Evolutionary conservation across 805 yeast genomes (phyloP), one percentile per base, ranked within the genome.

Genomic region (Kodamaea fukazawae): DNA sequence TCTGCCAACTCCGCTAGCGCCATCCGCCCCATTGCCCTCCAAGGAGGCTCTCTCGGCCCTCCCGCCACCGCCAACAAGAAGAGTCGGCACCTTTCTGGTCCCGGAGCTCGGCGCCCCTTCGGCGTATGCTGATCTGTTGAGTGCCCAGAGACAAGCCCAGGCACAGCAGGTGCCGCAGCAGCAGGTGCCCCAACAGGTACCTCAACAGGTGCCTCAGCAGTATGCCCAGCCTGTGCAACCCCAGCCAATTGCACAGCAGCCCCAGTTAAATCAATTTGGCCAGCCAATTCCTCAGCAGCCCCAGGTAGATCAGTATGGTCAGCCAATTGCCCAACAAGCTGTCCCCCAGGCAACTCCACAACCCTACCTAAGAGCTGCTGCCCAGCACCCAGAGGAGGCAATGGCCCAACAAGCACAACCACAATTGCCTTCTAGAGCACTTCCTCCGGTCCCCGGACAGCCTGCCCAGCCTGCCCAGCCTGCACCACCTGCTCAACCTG

Each of bases 61-160:
- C 42, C 71, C 75, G 1, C 60, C 71, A 8, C 78, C 78, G 1
- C 81, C 81, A 0, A 58, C 51, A 36, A 61, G 76, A 27, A 58
- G 55, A 18, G 71, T 61, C 11, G 54, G 57, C 13, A 56, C 62
- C 8, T 51, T 53, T 11, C 63, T 41, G 4, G 58, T 49, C 8
- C 58, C 54, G 8, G 41, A 42, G 8, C 25, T 35, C 7, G 46
- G 48, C 3, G 53, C 46, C 27, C 37, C 48, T 8, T 35, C 49
- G 4, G 45, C 41, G 30, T 40, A 40, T 20, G 29, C 40, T 4
- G 31, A 11, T 16, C 40, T 15, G 17, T n/a, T 37, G 26, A 8
- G 7, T 8, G 23, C 23, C 8, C 23, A 15, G 37, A 31, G 34
- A 25, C 44, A 28, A 27, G 45, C 33, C 13, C 44, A 41, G 35